These are phyloP conservation scores for Nicotiana tabacum DNA, from an alignment of 257 asterid genomes.

Conservation along the genomic window DNA sequence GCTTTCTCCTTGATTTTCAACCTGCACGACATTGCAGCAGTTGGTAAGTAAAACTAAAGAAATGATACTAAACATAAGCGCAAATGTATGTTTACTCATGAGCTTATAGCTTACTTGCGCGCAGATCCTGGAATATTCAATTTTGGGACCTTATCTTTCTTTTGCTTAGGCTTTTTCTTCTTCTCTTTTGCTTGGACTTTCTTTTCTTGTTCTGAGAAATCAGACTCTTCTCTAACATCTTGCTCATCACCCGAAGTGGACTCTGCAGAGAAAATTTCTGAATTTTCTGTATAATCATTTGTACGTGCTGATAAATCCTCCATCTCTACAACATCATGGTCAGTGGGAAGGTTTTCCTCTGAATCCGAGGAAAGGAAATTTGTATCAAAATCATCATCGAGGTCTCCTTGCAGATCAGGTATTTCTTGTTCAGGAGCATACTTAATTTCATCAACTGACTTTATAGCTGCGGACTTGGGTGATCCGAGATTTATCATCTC, in stretches of 20 bases:
- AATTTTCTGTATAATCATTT: constrained; percentile 24
- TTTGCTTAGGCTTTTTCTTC: constrained; percentile 36
- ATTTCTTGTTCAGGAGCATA: constrained; percentile 3
- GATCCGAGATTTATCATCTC: constrained; percentile 37
- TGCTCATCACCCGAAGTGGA: constrained; percentile 14
- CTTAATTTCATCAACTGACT: constrained; percentile 14
- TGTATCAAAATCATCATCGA: constrained; percentile 12
- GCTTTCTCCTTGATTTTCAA: constrained; percentile 64
- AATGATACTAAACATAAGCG: neutral
- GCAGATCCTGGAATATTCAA: constrained; percentile 71
- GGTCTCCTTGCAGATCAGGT: constrained; percentile 10
- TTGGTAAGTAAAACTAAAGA: neutral
- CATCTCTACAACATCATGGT: constrained; percentile 26
- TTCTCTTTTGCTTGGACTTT: constrained; percentile 29
- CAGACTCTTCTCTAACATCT: constrained; percentile 26
- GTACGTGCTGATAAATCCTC: constrained; percentile 3
- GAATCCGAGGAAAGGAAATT: constrained; percentile 18
- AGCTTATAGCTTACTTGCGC: constrained; percentile 43
- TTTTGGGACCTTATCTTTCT: constrained; percentile 39
- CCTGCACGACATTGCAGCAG: constrained; percentile 38
- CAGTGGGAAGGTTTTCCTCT: constrained; percentile 17
- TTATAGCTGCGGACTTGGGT: constrained; percentile 21
- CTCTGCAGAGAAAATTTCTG: constrained; percentile 12
- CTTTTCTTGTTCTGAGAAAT: constrained; percentile 24
- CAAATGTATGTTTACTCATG: neutral